Evolutionary conservation across 1,284 basidiomycete genomes (phyloP).

Genomic region (Leccinum fallax): DNA sequence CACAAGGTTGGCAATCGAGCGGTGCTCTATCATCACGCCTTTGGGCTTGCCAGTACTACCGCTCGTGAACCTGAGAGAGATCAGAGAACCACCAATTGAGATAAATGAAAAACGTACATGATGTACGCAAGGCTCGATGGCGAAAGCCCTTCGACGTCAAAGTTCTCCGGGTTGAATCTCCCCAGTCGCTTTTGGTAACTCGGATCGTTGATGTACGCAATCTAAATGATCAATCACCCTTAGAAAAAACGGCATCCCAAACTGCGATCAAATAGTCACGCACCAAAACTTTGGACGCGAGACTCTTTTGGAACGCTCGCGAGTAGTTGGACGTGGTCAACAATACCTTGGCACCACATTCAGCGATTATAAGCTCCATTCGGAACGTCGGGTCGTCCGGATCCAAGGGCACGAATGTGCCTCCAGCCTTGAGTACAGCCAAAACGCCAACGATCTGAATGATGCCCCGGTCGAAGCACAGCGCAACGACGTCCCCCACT

Average conservation of each 20-base stretch:
- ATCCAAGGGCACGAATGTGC: slow-evolving; percentile 34
- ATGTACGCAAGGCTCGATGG: slow-evolving; percentile 32
- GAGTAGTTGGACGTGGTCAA: slow-evolving; percentile 29
- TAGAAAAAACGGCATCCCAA: slow-evolving; percentile 3
- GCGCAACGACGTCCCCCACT: slow-evolving; percentile 29
- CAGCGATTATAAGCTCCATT: slow-evolving; percentile 32
- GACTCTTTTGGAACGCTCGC: slow-evolving; percentile 24
- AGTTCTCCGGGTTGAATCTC: slow-evolving; percentile 18
- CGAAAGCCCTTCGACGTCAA: slow-evolving; percentile 24
- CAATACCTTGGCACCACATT: slow-evolving; percentile 32
- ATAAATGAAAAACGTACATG: slow-evolving; percentile 20
- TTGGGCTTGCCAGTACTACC: slow-evolving; percentile 33
- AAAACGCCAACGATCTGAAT: slow-evolving; percentile 35
- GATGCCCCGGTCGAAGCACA: slow-evolving; percentile 35
- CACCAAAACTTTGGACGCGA: slow-evolving; percentile 29
- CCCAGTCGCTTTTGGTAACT: slow-evolving; percentile 27
- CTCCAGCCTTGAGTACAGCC: slow-evolving; percentile 37
- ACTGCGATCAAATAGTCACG: not conserved
- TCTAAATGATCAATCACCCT: slow-evolving; percentile 8
- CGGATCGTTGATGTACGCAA: slow-evolving; percentile 30
- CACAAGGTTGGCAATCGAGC: slow-evolving; percentile 35
- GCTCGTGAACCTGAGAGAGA: slow-evolving; percentile 27
- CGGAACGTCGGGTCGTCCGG: slow-evolving; percentile 35
- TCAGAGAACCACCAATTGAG: slow-evolving; percentile 1
- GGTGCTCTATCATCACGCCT: slow-evolving; percentile 36